Percentiles rank a stretch among this genome's conserved stretches.
Conservation (phyloP, 352 stramenopile genomes). For the Thraustotheca clavata region DNA sequence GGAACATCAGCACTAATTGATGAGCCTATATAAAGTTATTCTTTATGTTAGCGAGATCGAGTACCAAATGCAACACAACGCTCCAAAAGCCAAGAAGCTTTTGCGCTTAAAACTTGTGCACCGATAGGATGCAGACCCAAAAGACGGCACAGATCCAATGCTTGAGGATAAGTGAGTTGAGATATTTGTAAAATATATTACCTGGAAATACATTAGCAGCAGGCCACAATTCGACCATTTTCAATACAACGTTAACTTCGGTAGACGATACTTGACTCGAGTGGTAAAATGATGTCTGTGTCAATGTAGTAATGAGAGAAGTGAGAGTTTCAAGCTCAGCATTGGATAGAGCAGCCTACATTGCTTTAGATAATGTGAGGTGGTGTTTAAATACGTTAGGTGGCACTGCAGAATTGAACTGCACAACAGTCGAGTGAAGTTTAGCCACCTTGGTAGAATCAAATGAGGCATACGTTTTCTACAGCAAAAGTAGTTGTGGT, state of each 20-base stretch:
- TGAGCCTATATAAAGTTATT: neutral
- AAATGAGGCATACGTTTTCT: slow-evolving; percentile 87
- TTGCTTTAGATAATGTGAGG: slow-evolving; percentile 9
- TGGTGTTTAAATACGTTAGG: slow-evolving; percentile 26
- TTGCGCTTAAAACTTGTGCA: slow-evolving; percentile 24
- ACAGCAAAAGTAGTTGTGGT: slow-evolving; percentile 30
- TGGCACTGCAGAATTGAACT: slow-evolving; percentile 79
- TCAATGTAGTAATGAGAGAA: slow-evolving; percentile 49
- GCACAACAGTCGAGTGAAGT: slow-evolving; percentile 82
- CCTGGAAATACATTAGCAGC: slow-evolving; percentile 72
- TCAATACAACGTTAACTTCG: slow-evolving; percentile 54
- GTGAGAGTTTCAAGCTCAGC: slow-evolving; percentile 52
- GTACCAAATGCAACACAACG: slow-evolving; percentile 35
- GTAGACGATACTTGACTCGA: slow-evolving; percentile 64
- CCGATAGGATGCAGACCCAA: slow-evolving; percentile 85
- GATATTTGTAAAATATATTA: neutral
- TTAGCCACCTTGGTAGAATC: slow-evolving; percentile 89
- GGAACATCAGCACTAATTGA: slow-evolving; percentile 33
- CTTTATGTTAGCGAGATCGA: slow-evolving; percentile 4
- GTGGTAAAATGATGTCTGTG: slow-evolving; percentile 88
- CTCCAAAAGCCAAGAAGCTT: slow-evolving; percentile 28
- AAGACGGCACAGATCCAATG: slow-evolving; percentile 87
- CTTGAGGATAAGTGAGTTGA: slow-evolving; percentile 9
- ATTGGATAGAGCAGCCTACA: slow-evolving; percentile 26
- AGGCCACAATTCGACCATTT: slow-evolving; percentile 62